Conservation (phyloP, 129 eudicot genomes). For the Flaveria ramosissima region DNA sequence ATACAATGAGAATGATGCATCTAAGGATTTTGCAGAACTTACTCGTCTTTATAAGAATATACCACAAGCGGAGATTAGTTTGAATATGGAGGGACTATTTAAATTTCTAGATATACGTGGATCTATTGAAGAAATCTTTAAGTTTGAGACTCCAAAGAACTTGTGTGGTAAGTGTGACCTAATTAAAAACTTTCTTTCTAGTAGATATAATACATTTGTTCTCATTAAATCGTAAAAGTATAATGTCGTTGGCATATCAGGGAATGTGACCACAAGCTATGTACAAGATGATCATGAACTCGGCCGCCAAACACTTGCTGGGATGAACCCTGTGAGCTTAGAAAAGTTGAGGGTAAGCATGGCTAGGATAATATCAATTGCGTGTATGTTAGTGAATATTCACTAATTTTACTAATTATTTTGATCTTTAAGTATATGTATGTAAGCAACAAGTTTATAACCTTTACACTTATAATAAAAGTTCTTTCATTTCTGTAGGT, state of each 20-base stretch:
- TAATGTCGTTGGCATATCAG: slow-evolving; percentile 24
- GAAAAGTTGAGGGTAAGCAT: slow-evolving; percentile 51
- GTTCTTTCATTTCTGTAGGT: slow-evolving; percentile 20
- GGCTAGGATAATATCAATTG: too few relatives aligned
- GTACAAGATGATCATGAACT: slow-evolving; percentile 72
- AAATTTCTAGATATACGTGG: slow-evolving; percentile 48
- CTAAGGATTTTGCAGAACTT: slow-evolving; percentile 48
- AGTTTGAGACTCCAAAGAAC: slow-evolving; percentile 66
- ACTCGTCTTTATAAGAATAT: slow-evolving; percentile 50
- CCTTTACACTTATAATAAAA: too few relatives aligned
- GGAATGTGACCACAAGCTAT: slow-evolving; percentile 53
- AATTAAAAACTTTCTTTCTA: neutral
- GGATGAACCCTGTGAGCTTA: slow-evolving; percentile 68
- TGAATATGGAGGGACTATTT: slow-evolving; percentile 2
- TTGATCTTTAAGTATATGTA: neutral
- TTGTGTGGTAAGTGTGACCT: slow-evolving; percentile 49
- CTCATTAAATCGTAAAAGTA: neutral
- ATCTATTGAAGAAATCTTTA: slow-evolving; percentile 60
- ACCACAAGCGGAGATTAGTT: slow-evolving; percentile 25
- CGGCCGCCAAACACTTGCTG: slow-evolving; percentile 85
- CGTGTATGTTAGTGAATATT: too few relatives aligned
- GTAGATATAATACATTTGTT: neutral
- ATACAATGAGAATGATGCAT: slow-evolving; percentile 51
- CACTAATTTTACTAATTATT: too few relatives aligned
- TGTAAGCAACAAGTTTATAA: too few relatives aligned